Percentiles rank a stretch among this genome's conserved stretches.
Conservation (phyloP, 176 grass and related monocot species). For the Panicum miliaceum region DNA sequence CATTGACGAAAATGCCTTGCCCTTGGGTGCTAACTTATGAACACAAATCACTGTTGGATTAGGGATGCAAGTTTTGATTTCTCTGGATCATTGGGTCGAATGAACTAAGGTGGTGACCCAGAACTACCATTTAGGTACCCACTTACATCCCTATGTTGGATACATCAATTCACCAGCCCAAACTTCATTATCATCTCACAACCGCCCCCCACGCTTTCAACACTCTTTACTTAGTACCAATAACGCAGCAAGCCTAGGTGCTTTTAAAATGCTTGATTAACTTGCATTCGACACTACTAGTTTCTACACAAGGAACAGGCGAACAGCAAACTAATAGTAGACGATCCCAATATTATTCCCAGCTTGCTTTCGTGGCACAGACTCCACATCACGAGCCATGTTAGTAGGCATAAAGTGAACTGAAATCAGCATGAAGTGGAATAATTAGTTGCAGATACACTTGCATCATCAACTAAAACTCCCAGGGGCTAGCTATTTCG, state of each 20-base stretch:
- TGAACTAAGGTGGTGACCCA: no score
- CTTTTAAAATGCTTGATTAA: slow-evolving; percentile 14
- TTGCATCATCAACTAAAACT: neutral
- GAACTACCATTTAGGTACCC: no score
- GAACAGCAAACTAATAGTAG: neutral
- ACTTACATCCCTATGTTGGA: no score
- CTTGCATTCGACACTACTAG: slow-evolving; percentile 2
- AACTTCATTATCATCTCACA: neutral
- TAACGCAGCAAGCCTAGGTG: neutral
- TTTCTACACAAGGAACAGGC: neutral
- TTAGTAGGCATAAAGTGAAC: neutral
- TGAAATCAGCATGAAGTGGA: slow-evolving; percentile 12
- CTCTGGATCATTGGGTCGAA: no score
- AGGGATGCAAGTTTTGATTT: no score
- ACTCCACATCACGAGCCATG: neutral
- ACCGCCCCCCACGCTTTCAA: neutral
- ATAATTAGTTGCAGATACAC: slow-evolving; percentile 1
- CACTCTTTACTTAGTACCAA: neutral
- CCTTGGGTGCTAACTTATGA: neutral
- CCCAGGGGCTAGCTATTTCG: neutral
- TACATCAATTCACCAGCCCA: no score
- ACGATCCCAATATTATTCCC: slow-evolving; percentile 4
- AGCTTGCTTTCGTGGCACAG: neutral
- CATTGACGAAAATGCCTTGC: neutral
- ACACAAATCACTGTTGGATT: neutral